These are phyloP conservation scores for Trichoderma aggressivum DNA, from an alignment of 2,329 filamentous ascomycete genomes.

Conservation along the genomic window DNA sequence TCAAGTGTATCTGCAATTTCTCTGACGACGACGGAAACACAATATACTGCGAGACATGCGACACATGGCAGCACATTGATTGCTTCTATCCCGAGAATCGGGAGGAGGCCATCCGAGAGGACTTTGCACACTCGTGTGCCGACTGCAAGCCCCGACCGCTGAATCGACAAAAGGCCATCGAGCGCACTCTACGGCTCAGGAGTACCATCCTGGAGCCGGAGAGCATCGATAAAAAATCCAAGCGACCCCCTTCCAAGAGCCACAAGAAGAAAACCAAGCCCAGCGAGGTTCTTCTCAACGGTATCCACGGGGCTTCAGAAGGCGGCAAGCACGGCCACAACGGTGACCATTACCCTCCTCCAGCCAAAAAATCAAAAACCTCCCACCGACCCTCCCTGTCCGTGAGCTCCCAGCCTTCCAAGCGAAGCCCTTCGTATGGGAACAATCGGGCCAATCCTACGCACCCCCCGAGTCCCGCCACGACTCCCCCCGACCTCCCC, in stretches of 20 bases:
- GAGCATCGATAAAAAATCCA: constrained; percentile 64
- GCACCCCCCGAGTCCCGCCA: constrained; percentile 71
- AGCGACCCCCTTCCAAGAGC: constrained; percentile 72
- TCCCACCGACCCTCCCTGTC: constrained; percentile 77
- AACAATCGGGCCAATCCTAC: constrained; percentile 55
- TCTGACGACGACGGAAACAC: constrained; percentile 95
- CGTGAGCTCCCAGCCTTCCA: constrained; percentile 62
- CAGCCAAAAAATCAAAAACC: constrained; percentile 77
- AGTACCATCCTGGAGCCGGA: constrained; percentile 42
- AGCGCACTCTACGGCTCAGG: constrained; percentile 62
- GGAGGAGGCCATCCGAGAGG: constrained; percentile 66
- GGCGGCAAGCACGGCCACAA: constrained; percentile 46
- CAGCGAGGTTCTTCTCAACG: constrained; percentile 62
- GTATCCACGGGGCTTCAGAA: constrained; percentile 59
- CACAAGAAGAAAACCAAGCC: constrained; percentile 88
- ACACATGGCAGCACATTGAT: constrained; percentile 97
- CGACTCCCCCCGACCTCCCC: constrained; percentile 64
- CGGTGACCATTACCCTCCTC: constrained; percentile 47
- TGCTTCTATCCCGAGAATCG: constrained; percentile 83
- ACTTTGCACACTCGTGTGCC: constrained; percentile 79
- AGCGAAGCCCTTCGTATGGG: constrained; percentile 62
- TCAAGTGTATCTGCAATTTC: constrained; percentile 96
- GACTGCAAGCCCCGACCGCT: constrained; percentile 79
- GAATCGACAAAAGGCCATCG: constrained; percentile 70
- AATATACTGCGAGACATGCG: constrained; percentile 91